phyloP scores from a whole-genome alignment of 202 grass and related monocot species.

The Panicum hallii region DNA sequence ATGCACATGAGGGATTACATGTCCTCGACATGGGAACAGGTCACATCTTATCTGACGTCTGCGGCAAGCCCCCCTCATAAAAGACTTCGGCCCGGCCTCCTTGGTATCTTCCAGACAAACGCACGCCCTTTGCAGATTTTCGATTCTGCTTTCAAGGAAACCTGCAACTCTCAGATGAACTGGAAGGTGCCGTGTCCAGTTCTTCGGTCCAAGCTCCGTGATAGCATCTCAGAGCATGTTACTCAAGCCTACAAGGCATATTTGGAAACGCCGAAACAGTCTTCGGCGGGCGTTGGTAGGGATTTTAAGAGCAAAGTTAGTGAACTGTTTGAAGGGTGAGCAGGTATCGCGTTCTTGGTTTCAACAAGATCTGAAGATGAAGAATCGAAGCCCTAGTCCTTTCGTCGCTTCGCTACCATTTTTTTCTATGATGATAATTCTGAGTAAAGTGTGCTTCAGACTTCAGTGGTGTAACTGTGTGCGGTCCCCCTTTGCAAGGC shows the following conservation, averaged over 20 bases:
- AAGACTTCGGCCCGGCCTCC: constrained; percentile 9
- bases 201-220: constrained; percentile 34
- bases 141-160: constrained; percentile 14
- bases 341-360: background rate
- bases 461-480: background rate
- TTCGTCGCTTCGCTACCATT: background rate
- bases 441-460: constrained; percentile 1
- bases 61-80: constrained; percentile 11
- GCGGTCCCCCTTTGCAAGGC: background rate
- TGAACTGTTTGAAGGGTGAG: constrained; percentile 39
- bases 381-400: background rate
- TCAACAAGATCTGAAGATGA: background rate
- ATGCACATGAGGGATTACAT: constrained; percentile 31
- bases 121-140: background rate
- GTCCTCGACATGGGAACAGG: constrained; percentile 18
- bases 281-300: background rate
- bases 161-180: constrained; percentile 30
- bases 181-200: constrained; percentile 39
- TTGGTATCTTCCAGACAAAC: constrained; percentile 9
- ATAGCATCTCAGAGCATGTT: constrained; percentile 34
- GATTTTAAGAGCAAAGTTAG: background rate
- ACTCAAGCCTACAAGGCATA: background rate
- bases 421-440: background rate
- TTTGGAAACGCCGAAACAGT: constrained; percentile 6
- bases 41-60: background rate